phyloP scores from a whole-genome alignment of 495 filamentous ascomycete genomes.

The Xylaria cubensis region DNA sequence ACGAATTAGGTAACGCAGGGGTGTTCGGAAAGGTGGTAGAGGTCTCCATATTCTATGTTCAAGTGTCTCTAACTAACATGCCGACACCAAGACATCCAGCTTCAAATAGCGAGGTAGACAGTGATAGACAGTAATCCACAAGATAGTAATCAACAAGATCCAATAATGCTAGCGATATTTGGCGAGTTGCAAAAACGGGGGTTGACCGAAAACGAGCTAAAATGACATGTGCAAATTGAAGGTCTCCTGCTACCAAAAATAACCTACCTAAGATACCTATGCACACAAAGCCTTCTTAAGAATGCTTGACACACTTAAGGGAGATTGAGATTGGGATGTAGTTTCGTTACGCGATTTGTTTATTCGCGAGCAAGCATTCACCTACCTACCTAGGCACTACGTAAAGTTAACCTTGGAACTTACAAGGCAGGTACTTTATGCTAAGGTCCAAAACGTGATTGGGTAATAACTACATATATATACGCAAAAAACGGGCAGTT shows the following conservation, averaged over 20 bases:
- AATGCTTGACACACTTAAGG: neutral
- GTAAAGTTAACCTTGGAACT: no score
- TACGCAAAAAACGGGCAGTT: constrained; percentile 2
- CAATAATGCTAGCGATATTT: neutral
- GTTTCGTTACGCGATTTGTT: neutral
- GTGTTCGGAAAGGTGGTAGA: neutral
- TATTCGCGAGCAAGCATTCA: neutral
- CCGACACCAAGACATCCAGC: neutral
- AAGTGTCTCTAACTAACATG: neutral
- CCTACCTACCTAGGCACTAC: no score
- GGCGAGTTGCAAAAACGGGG: neutral
- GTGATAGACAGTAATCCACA: neutral
- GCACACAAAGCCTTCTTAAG: constrained; percentile 18
- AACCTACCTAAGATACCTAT: neutral
- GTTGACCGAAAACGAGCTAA: constrained; percentile 10
- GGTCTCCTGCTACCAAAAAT: constrained; percentile 16
- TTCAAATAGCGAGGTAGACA: neutral
- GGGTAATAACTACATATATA: neutral
- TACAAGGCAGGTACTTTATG: no score
- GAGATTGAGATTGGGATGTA: no score
- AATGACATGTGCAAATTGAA: constrained; percentile 23
- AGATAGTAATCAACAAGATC: neutral
- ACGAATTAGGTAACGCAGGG: neutral
- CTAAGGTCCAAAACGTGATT: neutral
- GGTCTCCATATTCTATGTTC: neutral